These are phyloP conservation scores for Geotrichum reessii DNA, from an alignment of 1,139 yeast genomes.

Conservation along the genomic window DNA sequence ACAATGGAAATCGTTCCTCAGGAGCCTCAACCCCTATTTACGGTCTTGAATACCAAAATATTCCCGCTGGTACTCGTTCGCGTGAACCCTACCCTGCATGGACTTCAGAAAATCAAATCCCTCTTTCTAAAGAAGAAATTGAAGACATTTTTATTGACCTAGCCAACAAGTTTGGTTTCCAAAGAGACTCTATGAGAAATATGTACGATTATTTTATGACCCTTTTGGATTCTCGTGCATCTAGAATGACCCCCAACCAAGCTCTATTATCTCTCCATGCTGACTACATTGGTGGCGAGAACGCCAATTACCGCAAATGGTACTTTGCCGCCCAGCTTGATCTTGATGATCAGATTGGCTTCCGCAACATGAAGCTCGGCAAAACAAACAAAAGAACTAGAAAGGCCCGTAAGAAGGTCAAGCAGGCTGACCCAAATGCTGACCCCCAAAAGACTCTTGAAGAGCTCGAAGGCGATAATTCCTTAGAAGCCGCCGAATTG, in stretches of 20 bases:
- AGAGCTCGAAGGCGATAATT: constrained; percentile 83
- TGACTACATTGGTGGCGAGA: constrained; percentile 93
- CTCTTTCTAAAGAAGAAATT: constrained; percentile 79
- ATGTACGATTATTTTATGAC: constrained; percentile 96
- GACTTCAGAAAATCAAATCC: constrained; percentile 87
- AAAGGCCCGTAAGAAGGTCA: constrained; percentile 53
- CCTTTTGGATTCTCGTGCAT: constrained; percentile 86
- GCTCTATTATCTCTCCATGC: constrained; percentile 91
- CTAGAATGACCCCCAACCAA: constrained; percentile 95
- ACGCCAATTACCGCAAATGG: constrained; percentile 92
- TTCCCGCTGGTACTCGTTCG: constrained; percentile 39
- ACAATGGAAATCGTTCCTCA: constrained; percentile 74
- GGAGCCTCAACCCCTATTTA: constrained; percentile 96
- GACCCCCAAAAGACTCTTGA: constrained; percentile 55
- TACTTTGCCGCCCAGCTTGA: constrained; percentile 90
- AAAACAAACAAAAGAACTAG: constrained; percentile 53
- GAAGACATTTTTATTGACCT: constrained; percentile 87
- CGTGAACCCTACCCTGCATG: constrained; percentile 93
- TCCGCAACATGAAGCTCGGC: constrained; percentile 74
- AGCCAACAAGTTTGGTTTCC: constrained; percentile 91
- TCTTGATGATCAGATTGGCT: constrained; percentile 74
- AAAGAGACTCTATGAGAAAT: constrained; percentile 94
- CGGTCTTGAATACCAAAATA: constrained; percentile 71
- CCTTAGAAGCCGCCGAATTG: constrained; percentile 72
- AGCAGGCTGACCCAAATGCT: constrained; percentile 48